These are phyloP conservation scores for Penicillium brevicompactum DNA, from an alignment of 2,329 filamentous ascomycete genomes.

Conservation along the genomic window DNA sequence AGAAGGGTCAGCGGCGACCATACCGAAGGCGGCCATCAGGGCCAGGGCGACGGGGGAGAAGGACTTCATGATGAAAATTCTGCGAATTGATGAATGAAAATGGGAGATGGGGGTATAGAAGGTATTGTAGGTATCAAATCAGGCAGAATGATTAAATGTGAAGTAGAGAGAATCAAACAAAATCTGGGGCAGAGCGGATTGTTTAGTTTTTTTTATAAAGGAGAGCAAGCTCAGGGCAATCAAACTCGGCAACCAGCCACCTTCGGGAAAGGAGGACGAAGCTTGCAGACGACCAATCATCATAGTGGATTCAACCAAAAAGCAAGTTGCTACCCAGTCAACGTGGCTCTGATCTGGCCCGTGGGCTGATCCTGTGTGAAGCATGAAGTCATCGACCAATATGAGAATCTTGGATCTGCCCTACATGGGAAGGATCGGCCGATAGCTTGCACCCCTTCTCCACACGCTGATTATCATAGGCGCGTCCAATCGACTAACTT, in stretches of 20 bases:
- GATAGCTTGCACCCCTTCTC: conserved; percentile 9
- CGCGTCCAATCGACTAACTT: conserved; percentile 11
- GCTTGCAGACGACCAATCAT: conserved; percentile 4
- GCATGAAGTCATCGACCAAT: conserved; percentile 22
- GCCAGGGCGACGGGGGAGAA: conserved; percentile 31
- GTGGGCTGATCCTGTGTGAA: not conserved
- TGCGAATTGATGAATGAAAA: not conserved
- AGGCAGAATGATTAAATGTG: not conserved
- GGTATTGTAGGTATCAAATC: not conserved
- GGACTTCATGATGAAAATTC: conserved; percentile 34
- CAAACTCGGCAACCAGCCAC: conserved; percentile 14
- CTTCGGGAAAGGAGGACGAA: conserved; percentile 1
- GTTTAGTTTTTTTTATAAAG: conserved; percentile 20
- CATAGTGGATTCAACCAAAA: conserved; percentile 7
- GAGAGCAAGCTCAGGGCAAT: conserved; percentile 6
- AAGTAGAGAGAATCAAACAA: not conserved
- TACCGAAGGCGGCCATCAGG: conserved; percentile 31
- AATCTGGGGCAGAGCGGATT: not conserved
- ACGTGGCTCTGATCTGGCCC: conserved; percentile 27
- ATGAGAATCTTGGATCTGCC: conserved; percentile 14
- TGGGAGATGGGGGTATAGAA: not conserved
- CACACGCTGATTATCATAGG: conserved; percentile 14
- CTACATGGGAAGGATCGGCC: conserved; percentile 18
- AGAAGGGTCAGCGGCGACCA: conserved; percentile 29
- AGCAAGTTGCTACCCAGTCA: conserved; percentile 20